Conservation (phyloP, 768 basidiomycete species). For the Tricholomella constricta region DNA sequence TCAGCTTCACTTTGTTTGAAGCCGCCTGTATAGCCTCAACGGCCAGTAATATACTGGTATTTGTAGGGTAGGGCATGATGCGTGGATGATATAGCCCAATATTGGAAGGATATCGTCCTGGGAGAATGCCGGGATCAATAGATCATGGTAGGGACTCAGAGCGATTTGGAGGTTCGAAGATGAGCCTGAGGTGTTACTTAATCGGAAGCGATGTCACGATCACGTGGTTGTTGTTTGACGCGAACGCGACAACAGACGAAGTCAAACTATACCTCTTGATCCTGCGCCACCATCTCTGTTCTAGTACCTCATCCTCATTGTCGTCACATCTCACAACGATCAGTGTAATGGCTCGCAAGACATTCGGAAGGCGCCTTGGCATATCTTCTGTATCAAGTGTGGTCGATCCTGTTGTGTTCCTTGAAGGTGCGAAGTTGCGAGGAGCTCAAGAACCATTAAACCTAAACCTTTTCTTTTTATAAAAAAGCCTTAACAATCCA, state of each 20-base stretch:
- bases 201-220: neutral
- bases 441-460: neutral
- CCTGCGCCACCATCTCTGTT: neutral
- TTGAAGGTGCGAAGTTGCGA: neutral
- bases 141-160: neutral
- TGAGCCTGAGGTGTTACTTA: neutral
- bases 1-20: constrained; percentile 28
- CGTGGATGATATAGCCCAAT: too few relatives aligned
- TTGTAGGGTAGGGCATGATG: constrained; percentile 11
- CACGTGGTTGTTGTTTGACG: constrained; percentile 1
- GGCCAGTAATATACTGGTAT: constrained; percentile 28
- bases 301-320: too few relatives aligned
- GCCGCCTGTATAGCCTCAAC: constrained; percentile 32
- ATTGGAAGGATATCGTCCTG: neutral
- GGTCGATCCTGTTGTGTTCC: neutral
- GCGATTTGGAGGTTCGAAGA: neutral
- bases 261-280: neutral
- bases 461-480: too few relatives aligned
- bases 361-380: too few relatives aligned
- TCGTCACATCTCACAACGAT: too few relatives aligned
- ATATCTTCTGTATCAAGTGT: too few relatives aligned
- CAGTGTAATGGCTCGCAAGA: too few relatives aligned
- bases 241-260: neutral
- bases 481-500: too few relatives aligned
- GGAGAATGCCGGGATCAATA: neutral